A percentile compares a stretch with the other conserved stretches of the same genome.
Conservation (phyloP, 176 grass and related monocot species). For the Lolium rigidum region DNA sequence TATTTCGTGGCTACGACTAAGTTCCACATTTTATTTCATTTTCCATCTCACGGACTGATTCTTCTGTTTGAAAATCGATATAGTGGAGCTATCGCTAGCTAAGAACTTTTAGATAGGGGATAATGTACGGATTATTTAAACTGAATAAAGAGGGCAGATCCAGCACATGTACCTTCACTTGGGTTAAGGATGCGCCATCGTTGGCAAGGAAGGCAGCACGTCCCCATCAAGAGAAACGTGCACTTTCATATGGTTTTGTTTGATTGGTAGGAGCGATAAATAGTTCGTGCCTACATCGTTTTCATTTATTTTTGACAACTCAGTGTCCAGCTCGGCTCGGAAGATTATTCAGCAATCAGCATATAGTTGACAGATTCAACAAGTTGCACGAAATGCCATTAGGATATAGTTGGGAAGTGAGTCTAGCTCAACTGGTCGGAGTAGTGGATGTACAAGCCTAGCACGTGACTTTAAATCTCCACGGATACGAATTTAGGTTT, state of each 20-base stretch:
- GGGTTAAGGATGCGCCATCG: background rate
- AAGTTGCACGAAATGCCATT: no score
- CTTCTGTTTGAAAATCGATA: background rate
- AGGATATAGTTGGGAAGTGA: background rate
- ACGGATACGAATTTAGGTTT: no score
- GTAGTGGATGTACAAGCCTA: no score
- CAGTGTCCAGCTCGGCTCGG: background rate
- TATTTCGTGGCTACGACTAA: background rate
- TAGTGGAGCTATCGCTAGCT: background rate
- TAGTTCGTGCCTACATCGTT: background rate
- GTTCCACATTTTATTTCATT: background rate
- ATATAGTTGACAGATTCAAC: background rate
- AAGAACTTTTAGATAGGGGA: background rate
- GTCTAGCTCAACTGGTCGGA: no score
- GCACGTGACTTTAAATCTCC: no score
- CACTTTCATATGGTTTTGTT: background rate
- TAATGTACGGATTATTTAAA: background rate
- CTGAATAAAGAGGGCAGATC: background rate
- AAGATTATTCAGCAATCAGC: background rate
- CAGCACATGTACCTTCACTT: background rate
- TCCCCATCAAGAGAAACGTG: background rate
- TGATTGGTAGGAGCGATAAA: background rate
- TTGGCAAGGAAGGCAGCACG: background rate
- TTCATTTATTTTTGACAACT: background rate
- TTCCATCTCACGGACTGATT: background rate